Evolutionary conservation across 2,329 filamentous ascomycete species (phyloP), one percentile per base, ranked within the genome.

Genomic region (Calonectria pseudoturangicola): DNA sequence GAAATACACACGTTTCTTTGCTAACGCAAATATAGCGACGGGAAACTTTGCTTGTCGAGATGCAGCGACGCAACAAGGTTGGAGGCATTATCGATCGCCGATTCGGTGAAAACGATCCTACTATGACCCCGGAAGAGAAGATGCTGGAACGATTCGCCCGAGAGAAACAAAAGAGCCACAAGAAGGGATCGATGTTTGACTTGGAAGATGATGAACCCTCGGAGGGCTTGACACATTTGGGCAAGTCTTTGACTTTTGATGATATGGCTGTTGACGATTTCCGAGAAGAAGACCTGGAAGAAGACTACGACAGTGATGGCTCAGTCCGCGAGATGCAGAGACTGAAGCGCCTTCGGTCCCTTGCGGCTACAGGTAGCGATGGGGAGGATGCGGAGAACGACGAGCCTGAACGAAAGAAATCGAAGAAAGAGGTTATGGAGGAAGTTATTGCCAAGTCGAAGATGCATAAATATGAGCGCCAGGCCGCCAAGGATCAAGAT

Each of bases 361-460:
- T 87, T 30, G 82, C 82, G 33, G 80, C 85, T 27, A 84, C 87
- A 36, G 88, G 86, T 0, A 86, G 88, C 64, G 88, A 87, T 3
- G 86, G 85, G n/a, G 88, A 87, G 3, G 86, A 85, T 4, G 87
- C 87, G 0, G 86, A 86, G 6, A 88, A 88, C 43, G 88, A 88
- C 25, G 86, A 92, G 74, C 95, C 95, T 0, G 93, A 96, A 79
- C 90, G 93, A 72, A 98, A 98, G 84, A 99, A 98, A 87, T 93
- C 93, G 3, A 98, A 98, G 85, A 94, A 97, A 67, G 97, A 99
- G 84, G 94, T 99, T 63, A 98, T 98, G 95, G 94, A 98, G 80
- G 97, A 99, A 84, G 90, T 99, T 73, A 98, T 99, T 77, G 95
- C 96, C 73, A 99, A 99, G 85, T 98, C 96, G 1, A 99, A 99